Evolutionary conservation across 179 eudicot genomes (phyloP), one percentile per base, ranked within the genome.

Genomic region (Silene vulgaris): DNA sequence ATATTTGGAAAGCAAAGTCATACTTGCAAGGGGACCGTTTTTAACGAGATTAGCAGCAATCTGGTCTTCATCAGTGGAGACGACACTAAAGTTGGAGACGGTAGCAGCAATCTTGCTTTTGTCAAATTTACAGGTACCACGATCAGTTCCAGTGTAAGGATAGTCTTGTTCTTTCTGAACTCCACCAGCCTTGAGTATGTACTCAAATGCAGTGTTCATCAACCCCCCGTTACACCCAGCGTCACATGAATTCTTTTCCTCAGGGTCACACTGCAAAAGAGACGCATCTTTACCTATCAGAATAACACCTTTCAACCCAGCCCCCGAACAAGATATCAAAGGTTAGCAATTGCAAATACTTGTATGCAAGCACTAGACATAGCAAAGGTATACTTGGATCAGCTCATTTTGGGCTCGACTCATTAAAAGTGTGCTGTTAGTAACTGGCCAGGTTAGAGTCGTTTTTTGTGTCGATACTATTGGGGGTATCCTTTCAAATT

Each of bases 21-120:
- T 85, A 91, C 97, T 87, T 84, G 97, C 92, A 77, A 91, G 97
- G 74, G 97, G 97, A 61, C 97, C 97, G 73, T 91, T 70, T 76
- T 90, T 85, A 8, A 91, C 90, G 74, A 91, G 71, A 78, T 91
- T 91, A 16, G 97, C 97, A 82, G 97, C 91, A 30, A 91, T 84
- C 77, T 91, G 97, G 23, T 88, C 91, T 63, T 90, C 97, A 65
- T 91, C 86, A 28, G 86, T 61, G 65, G 90, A 69, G 52, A 91
- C 77, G 0, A 91, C 96, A 52, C 96, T 92, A 70, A 90, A 92
- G 78, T 92, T 92, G 4, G 96, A 82, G 26, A 90, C 97, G 2
- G 82, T 76, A 3, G 97, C 96, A 76, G 87, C 97, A 81, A 92
- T 82, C 79, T 89, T 88, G 86, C 71, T 83, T 76, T 88, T 82